These are phyloP conservation scores for Anisodus acutangulus DNA, from an alignment of 257 asterid genomes.

Conservation along the genomic window DNA sequence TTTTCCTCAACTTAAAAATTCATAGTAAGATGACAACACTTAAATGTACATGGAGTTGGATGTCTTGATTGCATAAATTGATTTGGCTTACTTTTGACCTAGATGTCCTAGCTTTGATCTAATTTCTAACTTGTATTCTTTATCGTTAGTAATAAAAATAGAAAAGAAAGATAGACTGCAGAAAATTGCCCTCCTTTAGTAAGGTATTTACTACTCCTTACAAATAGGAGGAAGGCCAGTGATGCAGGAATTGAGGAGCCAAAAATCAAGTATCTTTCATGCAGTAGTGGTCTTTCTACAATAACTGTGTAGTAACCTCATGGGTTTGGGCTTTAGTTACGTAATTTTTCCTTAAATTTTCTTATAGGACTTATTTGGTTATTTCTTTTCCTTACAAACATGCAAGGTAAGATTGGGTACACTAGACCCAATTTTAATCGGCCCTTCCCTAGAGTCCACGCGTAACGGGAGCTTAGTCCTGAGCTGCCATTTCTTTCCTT, in stretches of 20 bases:
- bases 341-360: neutral
- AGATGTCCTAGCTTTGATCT: constrained; percentile 11
- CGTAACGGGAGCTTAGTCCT: neutral
- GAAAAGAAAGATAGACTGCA: constrained; percentile 12
- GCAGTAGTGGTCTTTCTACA: too few species aligned
- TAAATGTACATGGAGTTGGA: constrained; percentile 2
- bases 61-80: constrained; percentile 19
- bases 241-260: neutral
- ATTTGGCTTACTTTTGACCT: neutral
- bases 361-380: neutral
- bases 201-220: neutral
- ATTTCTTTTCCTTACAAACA: neutral
- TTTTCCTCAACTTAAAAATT: neutral
- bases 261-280: neutral
- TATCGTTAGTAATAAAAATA: neutral
- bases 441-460: neutral
- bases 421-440: neutral
- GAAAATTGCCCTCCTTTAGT: neutral
- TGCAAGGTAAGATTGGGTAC: neutral
- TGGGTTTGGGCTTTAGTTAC: neutral
- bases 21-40: neutral
- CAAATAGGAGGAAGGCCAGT: neutral
- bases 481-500: neutral
- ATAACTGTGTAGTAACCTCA: neutral
- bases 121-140: neutral